These are phyloP conservation scores for Termitomyces sp. DNA, from an alignment of 768 basidiomycete species.

Conservation along the genomic window DNA sequence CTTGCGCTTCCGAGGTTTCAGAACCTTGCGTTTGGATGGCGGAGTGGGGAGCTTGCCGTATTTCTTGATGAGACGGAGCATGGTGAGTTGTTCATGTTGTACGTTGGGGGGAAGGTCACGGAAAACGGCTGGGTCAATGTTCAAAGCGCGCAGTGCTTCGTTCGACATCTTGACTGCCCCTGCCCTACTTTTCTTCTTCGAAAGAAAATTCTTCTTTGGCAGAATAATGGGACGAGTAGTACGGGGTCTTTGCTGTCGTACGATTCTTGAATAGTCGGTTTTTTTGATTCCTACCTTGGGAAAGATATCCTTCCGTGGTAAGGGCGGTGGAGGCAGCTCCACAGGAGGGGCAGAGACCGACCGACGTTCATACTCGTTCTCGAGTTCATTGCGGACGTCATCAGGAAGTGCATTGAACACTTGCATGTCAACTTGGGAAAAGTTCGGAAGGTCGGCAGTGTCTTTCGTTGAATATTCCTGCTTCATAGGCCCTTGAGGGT, in stretches of 20 bases:
- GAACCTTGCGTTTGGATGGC: constrained; percentile 39
- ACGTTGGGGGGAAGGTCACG: constrained; percentile 53
- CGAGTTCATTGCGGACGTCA: constrained; percentile 64
- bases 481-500: constrained; percentile 3
- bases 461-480: constrained; percentile 14
- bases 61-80: constrained; percentile 44
- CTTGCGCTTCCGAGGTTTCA: constrained; percentile 45
- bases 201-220: constrained; percentile 25
- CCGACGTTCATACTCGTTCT: constrained; percentile 59
- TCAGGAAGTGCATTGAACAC: constrained; percentile 68
- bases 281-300: constrained; percentile 27
- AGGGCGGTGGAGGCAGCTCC: constrained; percentile 10
- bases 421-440: constrained; percentile 70
- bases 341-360: constrained; percentile 42
- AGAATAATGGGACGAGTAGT: constrained; percentile 31
- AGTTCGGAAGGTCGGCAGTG: constrained; percentile 50
- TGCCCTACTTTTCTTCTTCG: constrained; percentile 23
- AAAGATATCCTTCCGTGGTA: constrained; percentile 23
- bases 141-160: constrained; percentile 54
- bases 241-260: constrained; percentile 57
- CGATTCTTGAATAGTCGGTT: constrained; percentile 50
- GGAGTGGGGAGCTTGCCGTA: constrained; percentile 33
- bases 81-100: constrained; percentile 71
- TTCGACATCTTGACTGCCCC: constrained; percentile 41
- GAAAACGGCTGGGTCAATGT: constrained; percentile 74